These are phyloP conservation scores for Boletus rubescentipes DNA, from an alignment of 768 basidiomycete genomes.

Conservation along the genomic window DNA sequence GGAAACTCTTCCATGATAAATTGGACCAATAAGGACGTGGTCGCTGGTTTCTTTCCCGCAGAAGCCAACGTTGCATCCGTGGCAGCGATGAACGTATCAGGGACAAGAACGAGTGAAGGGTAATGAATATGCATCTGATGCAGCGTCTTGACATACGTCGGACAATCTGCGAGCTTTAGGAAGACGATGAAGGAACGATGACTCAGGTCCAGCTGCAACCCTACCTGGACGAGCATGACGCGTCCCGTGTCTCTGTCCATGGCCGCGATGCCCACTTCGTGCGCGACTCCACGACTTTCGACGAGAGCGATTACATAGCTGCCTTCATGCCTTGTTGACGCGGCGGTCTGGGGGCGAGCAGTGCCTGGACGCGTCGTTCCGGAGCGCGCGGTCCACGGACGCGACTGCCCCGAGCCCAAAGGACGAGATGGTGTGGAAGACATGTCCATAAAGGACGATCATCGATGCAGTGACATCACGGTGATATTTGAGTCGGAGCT, in stretches of 20 bases:
- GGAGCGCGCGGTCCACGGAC: conserved; percentile 57
- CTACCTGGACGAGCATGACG: conserved; percentile 78
- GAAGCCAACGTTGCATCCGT: conserved; percentile 49
- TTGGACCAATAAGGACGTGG: conserved; percentile 66
- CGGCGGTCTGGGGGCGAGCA: conserved; percentile 64
- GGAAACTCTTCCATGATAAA: conserved; percentile 76
- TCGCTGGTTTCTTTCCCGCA: conserved; percentile 42
- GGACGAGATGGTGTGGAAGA: conserved; percentile 16
- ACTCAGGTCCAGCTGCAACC: neutral
- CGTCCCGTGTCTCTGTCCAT: conserved; percentile 78
- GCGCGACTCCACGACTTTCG: conserved; percentile 74
- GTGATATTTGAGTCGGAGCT: no score
- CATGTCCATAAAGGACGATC: neutral
- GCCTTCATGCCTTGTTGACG: conserved; percentile 56
- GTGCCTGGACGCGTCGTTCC: conserved; percentile 34
- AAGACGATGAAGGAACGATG: neutral
- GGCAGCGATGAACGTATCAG: conserved; percentile 73
- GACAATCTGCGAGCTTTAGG: conserved; percentile 73
- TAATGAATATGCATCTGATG: conserved; percentile 81
- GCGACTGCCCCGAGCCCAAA: conserved; percentile 24
- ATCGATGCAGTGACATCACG: no score
- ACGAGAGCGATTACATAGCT: conserved; percentile 68
- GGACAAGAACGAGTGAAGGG: conserved; percentile 72
- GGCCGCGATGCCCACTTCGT: conserved; percentile 86
- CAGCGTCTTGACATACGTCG: conserved; percentile 85